Evolutionary conservation across 78 protist species (phyloP), one percentile per base, ranked within the genome.

Genomic region (Chrysochromulina tobinii): DNA sequence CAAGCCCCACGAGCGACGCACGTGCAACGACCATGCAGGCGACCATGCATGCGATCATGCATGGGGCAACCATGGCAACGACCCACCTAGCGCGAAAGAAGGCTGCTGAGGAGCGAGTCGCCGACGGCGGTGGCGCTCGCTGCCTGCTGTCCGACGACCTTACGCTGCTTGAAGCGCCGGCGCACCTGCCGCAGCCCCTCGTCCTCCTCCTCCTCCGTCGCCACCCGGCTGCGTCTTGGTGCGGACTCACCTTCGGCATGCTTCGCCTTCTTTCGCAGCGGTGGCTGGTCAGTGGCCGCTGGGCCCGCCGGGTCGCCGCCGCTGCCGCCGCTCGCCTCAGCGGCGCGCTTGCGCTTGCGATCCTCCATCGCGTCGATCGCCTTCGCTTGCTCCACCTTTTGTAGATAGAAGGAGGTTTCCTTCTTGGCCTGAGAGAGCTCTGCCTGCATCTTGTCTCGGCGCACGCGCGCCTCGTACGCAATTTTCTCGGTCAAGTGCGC

Each of bases 401-500:
- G 17, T 64, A 94, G 20, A 77, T 86, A 94, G 55, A 61, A 69
- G 27, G n/a, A 58, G 69, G 7, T 50, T 68, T 92, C 93, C 61
- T 50, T 51, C 88, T 86, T 83, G 51, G 90, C 67, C 68, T 75
- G 96, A 11, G 91, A 1, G 66, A 89, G 25, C 55, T 91, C 96
- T 5, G 81, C 68, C 12, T 38, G 81, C 87, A 94, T 64, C 57
- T n/a, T 38, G 12, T 89, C 90, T 69, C 68, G 38, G 20, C 92
- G 90, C 3, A 17, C 85, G 5, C 66, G 92, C 90, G 27, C 64
- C 58, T 17, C 64, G 53, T 14, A 8, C 1, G 54, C 94, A 9
- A 91, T 1, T 20, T 38, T 61, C 58, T 96, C 96, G 1, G 95
- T 93, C 25, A 97, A 93, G 86, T 96, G 90, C 73, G 92, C 23